A percentile compares a stretch with the other conserved stretches of the same genome.
These are phyloP conservation scores for Quercus robur DNA, from an alignment of 306 rosid genomes.

Conservation along the genomic window DNA sequence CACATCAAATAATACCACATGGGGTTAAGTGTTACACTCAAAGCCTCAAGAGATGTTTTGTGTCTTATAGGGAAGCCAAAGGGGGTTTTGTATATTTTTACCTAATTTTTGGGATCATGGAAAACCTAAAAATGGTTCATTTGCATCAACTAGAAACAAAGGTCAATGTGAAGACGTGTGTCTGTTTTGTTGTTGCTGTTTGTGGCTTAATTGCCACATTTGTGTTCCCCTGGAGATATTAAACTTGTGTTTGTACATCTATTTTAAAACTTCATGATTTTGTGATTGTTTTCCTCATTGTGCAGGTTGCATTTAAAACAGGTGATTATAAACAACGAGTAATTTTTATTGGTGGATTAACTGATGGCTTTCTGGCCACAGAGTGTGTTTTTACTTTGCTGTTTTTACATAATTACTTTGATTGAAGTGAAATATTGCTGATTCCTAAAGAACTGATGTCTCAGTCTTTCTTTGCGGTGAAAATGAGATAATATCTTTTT, in stretches of 20 bases:
- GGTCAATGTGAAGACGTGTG: not conserved
- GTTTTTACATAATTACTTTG: not conserved
- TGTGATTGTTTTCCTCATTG: slow-evolving; percentile 6
- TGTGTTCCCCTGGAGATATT: not conserved
- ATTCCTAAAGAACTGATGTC: not conserved
- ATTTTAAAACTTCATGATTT: not conserved
- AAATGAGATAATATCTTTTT: slow-evolving; percentile 8
- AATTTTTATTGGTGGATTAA: slow-evolving; percentile 89
- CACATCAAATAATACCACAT: too few species aligned
- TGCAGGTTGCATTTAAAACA: slow-evolving; percentile 93
- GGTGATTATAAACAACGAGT: slow-evolving; percentile 88
- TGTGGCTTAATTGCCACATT: not conserved
- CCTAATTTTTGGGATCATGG: not conserved
- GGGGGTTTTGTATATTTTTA: too few species aligned
- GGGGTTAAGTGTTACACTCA: too few species aligned
- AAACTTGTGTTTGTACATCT: not conserved
- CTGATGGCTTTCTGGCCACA: slow-evolving; percentile 91
- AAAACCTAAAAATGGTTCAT: not conserved
- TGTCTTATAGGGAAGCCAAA: too few species aligned
- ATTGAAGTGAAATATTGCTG: not conserved
- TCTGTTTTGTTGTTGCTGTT: not conserved
- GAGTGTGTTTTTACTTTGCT: slow-evolving; percentile 47
- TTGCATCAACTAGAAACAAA: not conserved
- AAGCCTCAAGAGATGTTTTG: too few species aligned
- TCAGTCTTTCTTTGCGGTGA: not conserved